Evolutionary conservation across 2,329 filamentous ascomycete genomes (phyloP).

Genomic region (Leptographium galeiforme): DNA sequence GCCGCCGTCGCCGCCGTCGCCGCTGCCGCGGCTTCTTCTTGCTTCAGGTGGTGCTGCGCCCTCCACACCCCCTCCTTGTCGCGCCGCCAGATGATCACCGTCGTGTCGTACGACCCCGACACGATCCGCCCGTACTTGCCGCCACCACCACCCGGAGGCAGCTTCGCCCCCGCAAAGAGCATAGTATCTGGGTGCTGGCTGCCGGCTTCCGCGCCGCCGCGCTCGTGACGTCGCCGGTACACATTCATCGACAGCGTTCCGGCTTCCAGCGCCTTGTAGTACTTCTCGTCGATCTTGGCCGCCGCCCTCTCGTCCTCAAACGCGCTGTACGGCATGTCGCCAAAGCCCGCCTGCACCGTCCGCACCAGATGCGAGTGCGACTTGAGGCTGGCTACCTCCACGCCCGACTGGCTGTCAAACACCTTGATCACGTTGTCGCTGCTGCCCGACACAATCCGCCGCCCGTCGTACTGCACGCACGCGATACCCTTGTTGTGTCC

Average conservation of each 20-base stretch:
- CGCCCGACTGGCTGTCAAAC: constrained; percentile 72
- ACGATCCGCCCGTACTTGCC: constrained; percentile 89
- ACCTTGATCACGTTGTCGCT: constrained; percentile 95
- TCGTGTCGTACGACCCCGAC: constrained; percentile 92
- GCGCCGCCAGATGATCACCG: constrained; percentile 86
- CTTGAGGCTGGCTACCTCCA: constrained; percentile 77
- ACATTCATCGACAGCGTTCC: constrained; percentile 27
- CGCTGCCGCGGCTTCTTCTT: constrained; percentile 53
- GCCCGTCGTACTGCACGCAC: constrained; percentile 91
- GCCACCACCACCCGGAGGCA: constrained; percentile 83
- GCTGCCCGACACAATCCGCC: constrained; percentile 86
- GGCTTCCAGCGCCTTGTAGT: constrained; percentile 46
- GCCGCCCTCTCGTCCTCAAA: constrained; percentile 64
- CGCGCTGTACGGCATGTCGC: constrained; percentile 68
- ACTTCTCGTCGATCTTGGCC: constrained; percentile 57
- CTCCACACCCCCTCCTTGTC: constrained; percentile 78
- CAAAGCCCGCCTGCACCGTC: constrained; percentile 90
- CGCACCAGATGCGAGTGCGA: constrained; percentile 78
- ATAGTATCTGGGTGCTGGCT: constrained; percentile 65
- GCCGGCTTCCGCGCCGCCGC: constrained; percentile 46
- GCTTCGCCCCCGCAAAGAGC: constrained; percentile 66
- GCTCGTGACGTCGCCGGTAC: neutral
- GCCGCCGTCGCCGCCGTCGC: constrained; percentile 17
- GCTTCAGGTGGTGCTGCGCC: constrained; percentile 58
- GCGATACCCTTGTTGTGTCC: constrained; percentile 94